Percentiles rank a stretch among this genome's conserved stretches.
These are phyloP conservation scores for Alternaria postmessia DNA, from an alignment of 2,329 filamentous ascomycete species.

Conservation along the genomic window DNA sequence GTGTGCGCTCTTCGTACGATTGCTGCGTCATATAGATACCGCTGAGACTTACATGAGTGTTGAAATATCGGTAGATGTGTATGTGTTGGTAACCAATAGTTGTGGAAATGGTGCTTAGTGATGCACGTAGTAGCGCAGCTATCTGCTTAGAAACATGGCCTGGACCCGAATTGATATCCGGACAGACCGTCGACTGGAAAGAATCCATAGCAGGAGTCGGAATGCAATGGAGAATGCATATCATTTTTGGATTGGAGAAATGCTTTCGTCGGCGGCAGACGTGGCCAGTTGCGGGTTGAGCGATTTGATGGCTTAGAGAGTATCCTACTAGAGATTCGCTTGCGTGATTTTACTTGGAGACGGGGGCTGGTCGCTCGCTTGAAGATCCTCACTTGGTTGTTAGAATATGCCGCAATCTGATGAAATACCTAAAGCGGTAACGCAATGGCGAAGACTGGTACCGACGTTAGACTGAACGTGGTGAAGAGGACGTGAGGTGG, in stretches of 20 bases:
- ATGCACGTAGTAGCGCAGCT: conserved; percentile 15
- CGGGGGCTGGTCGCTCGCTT: conserved; percentile 7
- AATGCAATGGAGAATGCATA: neutral
- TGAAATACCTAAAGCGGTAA: conserved; percentile 1
- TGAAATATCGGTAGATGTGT: neutral
- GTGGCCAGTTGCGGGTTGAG: neutral
- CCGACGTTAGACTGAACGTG: conserved; percentile 3
- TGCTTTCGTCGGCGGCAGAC: conserved; percentile 12
- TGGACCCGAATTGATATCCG: neutral
- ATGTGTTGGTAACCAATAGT: conserved; percentile 6
- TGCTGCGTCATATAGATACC: neutral
- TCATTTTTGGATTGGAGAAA: neutral
- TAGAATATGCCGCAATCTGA: neutral
- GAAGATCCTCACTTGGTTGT: neutral
- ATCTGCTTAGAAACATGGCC: conserved; percentile 15
- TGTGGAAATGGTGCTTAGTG: conserved; percentile 18
- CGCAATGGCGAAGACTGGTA: neutral
- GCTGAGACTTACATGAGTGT: neutral
- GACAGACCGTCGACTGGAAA: neutral
- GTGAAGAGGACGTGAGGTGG: conserved; percentile 4
- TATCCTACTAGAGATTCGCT: conserved; percentile 15
- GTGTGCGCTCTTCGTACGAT: neutral
- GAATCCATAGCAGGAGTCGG: neutral
- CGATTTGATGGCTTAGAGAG: conserved; percentile 18
- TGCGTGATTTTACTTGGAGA: conserved; percentile 24